Conservation (phyloP, 257 asterid species). For the Ophiorrhiza pumila region DNA sequence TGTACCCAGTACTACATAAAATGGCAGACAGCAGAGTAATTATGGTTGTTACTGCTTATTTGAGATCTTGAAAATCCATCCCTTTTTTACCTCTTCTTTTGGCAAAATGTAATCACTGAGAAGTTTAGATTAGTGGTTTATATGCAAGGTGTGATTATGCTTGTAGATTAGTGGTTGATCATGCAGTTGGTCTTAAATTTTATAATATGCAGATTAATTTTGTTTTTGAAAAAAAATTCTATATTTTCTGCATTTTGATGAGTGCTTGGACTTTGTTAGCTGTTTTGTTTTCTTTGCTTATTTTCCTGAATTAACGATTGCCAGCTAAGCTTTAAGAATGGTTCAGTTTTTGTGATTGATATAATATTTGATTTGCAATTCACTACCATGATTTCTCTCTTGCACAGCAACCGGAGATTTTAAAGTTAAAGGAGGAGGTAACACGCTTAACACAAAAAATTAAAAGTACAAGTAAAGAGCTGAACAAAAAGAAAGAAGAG, state of each 20-base stretch:
- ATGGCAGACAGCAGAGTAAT: not conserved
- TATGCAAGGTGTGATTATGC: not conserved
- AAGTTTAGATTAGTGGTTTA: not conserved
- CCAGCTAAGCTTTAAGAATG: not conserved
- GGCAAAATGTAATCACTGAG: not conserved
- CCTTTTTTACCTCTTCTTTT: not conserved
- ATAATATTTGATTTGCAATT: not conserved
- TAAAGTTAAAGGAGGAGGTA: slow-evolving; percentile 80
- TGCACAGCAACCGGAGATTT: slow-evolving; percentile 91
- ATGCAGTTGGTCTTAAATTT: not conserved
- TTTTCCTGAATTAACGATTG: not conserved
- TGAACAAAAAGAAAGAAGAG: slow-evolving; percentile 73
- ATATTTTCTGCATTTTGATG: not conserved
- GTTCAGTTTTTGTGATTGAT: not conserved
- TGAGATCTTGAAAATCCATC: not conserved
- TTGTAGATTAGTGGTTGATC: not conserved
- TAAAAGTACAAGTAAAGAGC: slow-evolving; percentile 72
- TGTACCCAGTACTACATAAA: not conserved
- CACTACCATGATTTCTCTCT: slow-evolving; percentile 15
- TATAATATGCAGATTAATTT: not conserved
- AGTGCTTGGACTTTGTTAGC: not conserved
- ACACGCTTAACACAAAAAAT: slow-evolving; percentile 72
- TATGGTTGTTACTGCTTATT: not conserved
- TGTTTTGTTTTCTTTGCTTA: not conserved
- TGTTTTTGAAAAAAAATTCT: not conserved